Conservation (phyloP, 1,139 yeast genomes). For the Nematodospora anomalae region DNA sequence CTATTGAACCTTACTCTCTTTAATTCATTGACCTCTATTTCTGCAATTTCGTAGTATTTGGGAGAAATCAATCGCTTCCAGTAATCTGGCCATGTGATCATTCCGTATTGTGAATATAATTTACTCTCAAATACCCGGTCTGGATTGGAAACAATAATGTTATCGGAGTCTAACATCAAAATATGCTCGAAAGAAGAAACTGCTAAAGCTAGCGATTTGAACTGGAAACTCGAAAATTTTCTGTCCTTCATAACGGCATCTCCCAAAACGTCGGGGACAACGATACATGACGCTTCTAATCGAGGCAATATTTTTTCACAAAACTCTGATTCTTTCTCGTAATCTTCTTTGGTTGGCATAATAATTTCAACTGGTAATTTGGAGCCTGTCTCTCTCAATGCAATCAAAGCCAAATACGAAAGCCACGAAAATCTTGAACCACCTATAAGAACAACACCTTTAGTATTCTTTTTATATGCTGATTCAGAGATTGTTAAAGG, state of each 20-base stretch:
- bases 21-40: slow-evolving; percentile 31
- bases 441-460: slow-evolving; percentile 40
- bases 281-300: slow-evolving; percentile 31
- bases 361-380: slow-evolving; percentile 39
- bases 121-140: slow-evolving; percentile 50
- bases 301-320: slow-evolving; percentile 27
- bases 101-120: slow-evolving; percentile 55
- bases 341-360: slow-evolving; percentile 35
- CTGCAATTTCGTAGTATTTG: slow-evolving; percentile 64
- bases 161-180: slow-evolving; percentile 45
- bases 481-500: slow-evolving; percentile 27
- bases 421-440: slow-evolving; percentile 43
- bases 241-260: slow-evolving; percentile 34
- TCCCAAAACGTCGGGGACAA: slow-evolving; percentile 38
- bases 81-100: slow-evolving; percentile 80
- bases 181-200: slow-evolving; percentile 44
- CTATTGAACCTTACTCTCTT: slow-evolving; percentile 26
- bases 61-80: slow-evolving; percentile 80
- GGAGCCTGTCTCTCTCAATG: slow-evolving; percentile 38
- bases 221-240: slow-evolving; percentile 38
- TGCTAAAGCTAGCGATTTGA: slow-evolving; percentile 41
- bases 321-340: slow-evolving; percentile 27
- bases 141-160: slow-evolving; percentile 37
- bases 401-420: slow-evolving; percentile 34
- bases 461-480: slow-evolving; percentile 26